Conservation (phyloP, 2,329 filamentous ascomycete species). For the Fusarium burgessii region DNA sequence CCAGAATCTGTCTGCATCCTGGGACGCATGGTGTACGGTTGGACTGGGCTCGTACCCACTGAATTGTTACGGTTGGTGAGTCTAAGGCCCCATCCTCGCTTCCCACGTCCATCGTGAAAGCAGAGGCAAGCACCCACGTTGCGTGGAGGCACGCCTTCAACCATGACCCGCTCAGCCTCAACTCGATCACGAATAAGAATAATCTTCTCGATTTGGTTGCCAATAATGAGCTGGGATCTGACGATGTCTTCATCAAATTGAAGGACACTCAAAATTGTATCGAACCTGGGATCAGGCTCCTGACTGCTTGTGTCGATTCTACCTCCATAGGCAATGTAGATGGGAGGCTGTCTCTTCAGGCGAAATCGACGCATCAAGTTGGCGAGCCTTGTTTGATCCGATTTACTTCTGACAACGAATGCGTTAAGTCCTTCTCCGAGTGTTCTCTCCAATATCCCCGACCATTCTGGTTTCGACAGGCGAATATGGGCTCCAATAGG, state of each 20-base stretch:
- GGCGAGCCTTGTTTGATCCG: conserved; percentile 78
- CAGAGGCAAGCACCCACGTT: conserved; percentile 82
- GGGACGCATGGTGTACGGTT: conserved; percentile 64
- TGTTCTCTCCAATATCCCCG: conserved; percentile 80
- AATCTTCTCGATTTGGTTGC: conserved; percentile 83
- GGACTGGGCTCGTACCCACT: conserved; percentile 57
- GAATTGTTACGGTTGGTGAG: conserved; percentile 60
- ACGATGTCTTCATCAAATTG: conserved; percentile 85
- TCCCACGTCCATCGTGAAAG: conserved; percentile 68
- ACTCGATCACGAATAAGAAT: conserved; percentile 77
- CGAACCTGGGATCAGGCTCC: conserved; percentile 78
- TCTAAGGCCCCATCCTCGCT: conserved; percentile 69
- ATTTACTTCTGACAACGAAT: conserved; percentile 84
- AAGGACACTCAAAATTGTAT: conserved; percentile 84
- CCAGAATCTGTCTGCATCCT: conserved; percentile 86
- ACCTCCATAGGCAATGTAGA: conserved; percentile 54
- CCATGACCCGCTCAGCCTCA: conserved; percentile 78
- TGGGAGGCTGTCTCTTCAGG: conserved; percentile 62
- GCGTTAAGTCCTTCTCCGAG: conserved; percentile 77
- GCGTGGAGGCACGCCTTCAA: conserved; percentile 66
- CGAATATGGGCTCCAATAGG: conserved; percentile 84
- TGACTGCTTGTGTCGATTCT: conserved; percentile 56
- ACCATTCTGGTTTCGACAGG: conserved; percentile 85
- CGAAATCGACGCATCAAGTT: conserved; percentile 71
- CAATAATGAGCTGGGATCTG: conserved; percentile 85